Evolutionary conservation across 176 grass and related monocot species (phyloP).

Genomic region (Canna indica): DNA sequence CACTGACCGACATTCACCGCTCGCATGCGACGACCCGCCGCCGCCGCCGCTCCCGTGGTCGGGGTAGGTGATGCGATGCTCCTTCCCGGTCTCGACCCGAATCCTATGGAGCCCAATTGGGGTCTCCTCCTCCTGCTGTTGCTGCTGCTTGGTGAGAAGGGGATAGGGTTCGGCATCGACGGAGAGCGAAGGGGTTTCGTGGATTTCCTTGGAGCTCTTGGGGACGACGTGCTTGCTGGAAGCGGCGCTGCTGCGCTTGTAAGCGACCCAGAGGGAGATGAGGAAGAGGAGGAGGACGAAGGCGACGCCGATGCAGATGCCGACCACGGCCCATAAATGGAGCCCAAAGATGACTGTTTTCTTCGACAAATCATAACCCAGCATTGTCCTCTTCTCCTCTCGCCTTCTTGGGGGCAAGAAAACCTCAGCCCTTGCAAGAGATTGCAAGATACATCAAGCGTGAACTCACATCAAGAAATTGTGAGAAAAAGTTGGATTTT

Average conservation of each 20-base stretch:
- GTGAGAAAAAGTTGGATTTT: too few relatives aligned
- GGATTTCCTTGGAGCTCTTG: background rate
- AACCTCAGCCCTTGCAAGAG: background rate
- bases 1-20: slow-evolving; percentile 44
- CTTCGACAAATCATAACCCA: background rate
- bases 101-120: slow-evolving; percentile 31
- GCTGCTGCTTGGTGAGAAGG: background rate
- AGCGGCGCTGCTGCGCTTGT: slow-evolving; percentile 1
- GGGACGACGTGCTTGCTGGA: background rate
- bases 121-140: background rate
- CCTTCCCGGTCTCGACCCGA: slow-evolving; percentile 82
- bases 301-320: slow-evolving; percentile 3
- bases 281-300: background rate
- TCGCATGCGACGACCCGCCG: slow-evolving; percentile 47
- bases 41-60: slow-evolving; percentile 49
- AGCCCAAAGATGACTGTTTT: slow-evolving; percentile 2
- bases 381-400: background rate
- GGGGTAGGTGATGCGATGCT: slow-evolving; percentile 81
- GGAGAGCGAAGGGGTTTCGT: background rate
- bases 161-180: background rate
- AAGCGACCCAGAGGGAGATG: background rate
- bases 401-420: background rate
- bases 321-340: background rate
- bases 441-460: too few relatives aligned
- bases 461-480: too few relatives aligned